Percentiles rank a stretch among this genome's conserved stretches.
These are phyloP conservation scores for Eucalyptus polyanthemos DNA, from an alignment of 345 rosid genomes.

Conservation along the genomic window DNA sequence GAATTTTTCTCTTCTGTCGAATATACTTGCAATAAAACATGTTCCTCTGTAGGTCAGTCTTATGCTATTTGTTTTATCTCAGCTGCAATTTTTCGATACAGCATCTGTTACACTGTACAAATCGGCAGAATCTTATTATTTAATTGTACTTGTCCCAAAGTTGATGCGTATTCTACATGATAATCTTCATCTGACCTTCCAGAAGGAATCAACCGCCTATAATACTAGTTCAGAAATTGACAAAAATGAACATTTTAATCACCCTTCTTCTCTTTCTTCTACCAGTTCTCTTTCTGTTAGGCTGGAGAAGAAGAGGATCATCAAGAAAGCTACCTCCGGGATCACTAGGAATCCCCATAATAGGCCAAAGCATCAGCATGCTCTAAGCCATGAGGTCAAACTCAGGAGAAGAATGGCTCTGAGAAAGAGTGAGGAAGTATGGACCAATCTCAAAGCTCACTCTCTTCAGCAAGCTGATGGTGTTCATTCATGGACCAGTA, in stretches of 20 bases:
- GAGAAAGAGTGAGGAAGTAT: conserved; percentile 13
- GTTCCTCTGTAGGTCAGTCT: neutral
- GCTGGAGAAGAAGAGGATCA: no score
- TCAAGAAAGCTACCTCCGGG: no score
- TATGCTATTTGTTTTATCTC: neutral
- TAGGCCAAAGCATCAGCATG: neutral
- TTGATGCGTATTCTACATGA: neutral
- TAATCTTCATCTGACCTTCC: neutral
- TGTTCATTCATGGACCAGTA: conserved; percentile 26
- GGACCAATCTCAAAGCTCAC: conserved; percentile 40
- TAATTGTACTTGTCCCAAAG: neutral
- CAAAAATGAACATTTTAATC: neutral
- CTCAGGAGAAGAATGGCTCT: conserved; percentile 27
- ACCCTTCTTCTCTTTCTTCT: no score
- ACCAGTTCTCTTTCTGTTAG: no score
- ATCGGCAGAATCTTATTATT: neutral
- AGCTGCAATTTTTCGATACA: neutral
- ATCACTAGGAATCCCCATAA: no score
- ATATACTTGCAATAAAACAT: no score
- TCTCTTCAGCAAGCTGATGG: conserved; percentile 21
- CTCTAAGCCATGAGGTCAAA: conserved; percentile 33
- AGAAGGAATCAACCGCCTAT: neutral
- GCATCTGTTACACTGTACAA: neutral
- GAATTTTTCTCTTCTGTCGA: no score
- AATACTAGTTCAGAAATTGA: neutral